phyloP scores from a whole-genome alignment of 805 yeast genomes.

The Teunomyces pallodes region DNA sequence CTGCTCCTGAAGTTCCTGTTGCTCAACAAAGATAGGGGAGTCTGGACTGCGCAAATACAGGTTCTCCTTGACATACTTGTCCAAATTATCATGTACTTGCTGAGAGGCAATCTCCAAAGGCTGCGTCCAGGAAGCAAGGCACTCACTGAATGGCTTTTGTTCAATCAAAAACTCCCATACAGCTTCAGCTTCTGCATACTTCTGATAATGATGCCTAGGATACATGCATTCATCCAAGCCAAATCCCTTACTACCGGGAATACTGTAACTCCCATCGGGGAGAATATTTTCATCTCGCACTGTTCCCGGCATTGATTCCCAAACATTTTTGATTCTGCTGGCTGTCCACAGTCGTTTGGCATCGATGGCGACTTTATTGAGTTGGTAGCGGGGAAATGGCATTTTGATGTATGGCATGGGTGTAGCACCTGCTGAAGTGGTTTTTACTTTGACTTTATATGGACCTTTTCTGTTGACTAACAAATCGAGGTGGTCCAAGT shows the following conservation, averaged over 20 bases:
- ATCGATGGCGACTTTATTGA: slow-evolving; percentile 30
- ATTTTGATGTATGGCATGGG: slow-evolving; percentile 25
- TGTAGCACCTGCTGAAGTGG: slow-evolving; percentile 32
- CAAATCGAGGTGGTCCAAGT: slow-evolving; percentile 16
- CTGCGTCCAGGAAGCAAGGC: slow-evolving; percentile 8
- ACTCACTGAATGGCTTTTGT: neutral
- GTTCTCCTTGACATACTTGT: slow-evolving; percentile 6
- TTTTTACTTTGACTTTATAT: slow-evolving; percentile 25
- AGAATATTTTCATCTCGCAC: slow-evolving; percentile 8
- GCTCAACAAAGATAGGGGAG: slow-evolving; percentile 5
- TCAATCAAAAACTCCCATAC: slow-evolving; percentile 32
- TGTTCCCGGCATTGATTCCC: slow-evolving; percentile 21
- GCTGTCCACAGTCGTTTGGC: slow-evolving; percentile 27
- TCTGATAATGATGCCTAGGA: slow-evolving; percentile 26
- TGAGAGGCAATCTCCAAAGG: slow-evolving; percentile 9
- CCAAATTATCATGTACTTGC: slow-evolving; percentile 3
- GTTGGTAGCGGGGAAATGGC: slow-evolving; percentile 19
- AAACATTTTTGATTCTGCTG: slow-evolving; percentile 23
- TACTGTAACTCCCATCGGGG: slow-evolving; percentile 30
- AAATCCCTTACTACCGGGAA: slow-evolving; percentile 26
- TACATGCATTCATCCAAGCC: slow-evolving; percentile 27
- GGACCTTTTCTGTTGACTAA: slow-evolving; percentile 37
- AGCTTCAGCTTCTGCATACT: slow-evolving; percentile 29
- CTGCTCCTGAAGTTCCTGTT: slow-evolving; percentile 9
- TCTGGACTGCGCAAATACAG: slow-evolving; percentile 1